A percentile compares a stretch with the other conserved stretches of the same genome.
These are phyloP conservation scores for Mitragyna speciosa DNA, from an alignment of 257 asterid species.

Conservation along the genomic window DNA sequence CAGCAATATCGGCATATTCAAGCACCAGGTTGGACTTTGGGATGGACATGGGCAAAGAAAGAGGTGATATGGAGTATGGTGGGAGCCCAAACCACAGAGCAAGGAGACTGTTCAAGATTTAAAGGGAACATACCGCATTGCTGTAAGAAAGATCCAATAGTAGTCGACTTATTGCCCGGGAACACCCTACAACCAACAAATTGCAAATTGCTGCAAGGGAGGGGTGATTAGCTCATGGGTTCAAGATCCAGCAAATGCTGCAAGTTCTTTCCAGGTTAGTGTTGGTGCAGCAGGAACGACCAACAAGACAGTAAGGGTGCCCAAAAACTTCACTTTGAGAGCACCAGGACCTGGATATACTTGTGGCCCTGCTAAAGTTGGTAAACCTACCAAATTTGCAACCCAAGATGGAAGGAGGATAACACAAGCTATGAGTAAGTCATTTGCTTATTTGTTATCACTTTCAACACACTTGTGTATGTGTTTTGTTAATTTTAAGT, in stretches of 20 bases:
- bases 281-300: slow-evolving; percentile 79
- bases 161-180: slow-evolving; percentile 73
- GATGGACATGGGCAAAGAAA: slow-evolving; percentile 94
- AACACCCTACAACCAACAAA: slow-evolving; percentile 83
- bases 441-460: neutral
- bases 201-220: slow-evolving; percentile 87
- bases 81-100: slow-evolving; percentile 82
- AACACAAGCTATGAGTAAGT: slow-evolving; percentile 92
- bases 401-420: slow-evolving; percentile 64
- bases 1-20: slow-evolving; percentile 89
- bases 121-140: slow-evolving; percentile 75
- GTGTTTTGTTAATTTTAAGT: neutral
- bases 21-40: slow-evolving; percentile 92
- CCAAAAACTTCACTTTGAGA: slow-evolving; percentile 68
- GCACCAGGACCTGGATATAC: slow-evolving; percentile 90
- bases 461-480: neutral
- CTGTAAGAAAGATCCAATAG: slow-evolving; percentile 71
- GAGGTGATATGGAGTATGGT: slow-evolving; percentile 91
- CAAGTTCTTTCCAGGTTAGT: slow-evolving; percentile 68
- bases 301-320: slow-evolving; percentile 73
- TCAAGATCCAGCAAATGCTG: slow-evolving; percentile 67
- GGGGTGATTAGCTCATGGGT: slow-evolving; percentile 77
- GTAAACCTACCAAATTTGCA: slow-evolving; percentile 59
- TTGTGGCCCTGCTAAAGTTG: slow-evolving; percentile 78
- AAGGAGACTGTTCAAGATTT: slow-evolving; percentile 86